Conservation (phyloP, 2,329 filamentous ascomycete species). For the Hortaea sp. region DNA sequence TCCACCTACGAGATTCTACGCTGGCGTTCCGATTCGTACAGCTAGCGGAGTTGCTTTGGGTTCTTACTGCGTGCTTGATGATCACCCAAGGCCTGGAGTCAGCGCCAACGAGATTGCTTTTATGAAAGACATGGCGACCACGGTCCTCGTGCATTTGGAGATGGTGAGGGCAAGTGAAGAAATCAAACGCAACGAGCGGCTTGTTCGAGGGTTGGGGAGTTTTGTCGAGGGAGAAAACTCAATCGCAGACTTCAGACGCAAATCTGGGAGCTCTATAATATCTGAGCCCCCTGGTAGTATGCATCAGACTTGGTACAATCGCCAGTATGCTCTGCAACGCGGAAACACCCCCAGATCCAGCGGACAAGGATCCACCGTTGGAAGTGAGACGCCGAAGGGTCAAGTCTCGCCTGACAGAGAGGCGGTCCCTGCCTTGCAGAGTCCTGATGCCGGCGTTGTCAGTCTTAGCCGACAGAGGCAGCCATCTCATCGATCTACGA, state of each 20-base stretch:
- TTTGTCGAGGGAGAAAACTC: neutral
- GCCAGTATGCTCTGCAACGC: neutral
- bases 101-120: neutral
- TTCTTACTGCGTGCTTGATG: neutral
- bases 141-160: neutral
- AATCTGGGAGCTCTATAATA: too few relatives aligned
- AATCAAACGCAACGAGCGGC: neutral
- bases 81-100: neutral
- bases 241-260: neutral
- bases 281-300: neutral
- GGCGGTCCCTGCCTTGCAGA: too few relatives aligned
- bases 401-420: too few relatives aligned
- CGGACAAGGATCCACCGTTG: too few relatives aligned
- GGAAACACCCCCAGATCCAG: too few relatives aligned
- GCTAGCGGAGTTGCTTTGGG: neutral
- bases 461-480: too few relatives aligned
- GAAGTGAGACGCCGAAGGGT: too few relatives aligned
- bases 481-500: too few relatives aligned
- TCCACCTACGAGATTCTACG: neutral
- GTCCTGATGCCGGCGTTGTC: too few relatives aligned
- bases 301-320: neutral
- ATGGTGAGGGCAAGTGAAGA: neutral
- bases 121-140: slow-evolving; percentile 1
- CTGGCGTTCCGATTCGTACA: neutral
- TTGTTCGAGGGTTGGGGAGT: neutral